These are phyloP conservation scores for Laburnicola sp. DNA, from an alignment of 2,329 filamentous ascomycete species.

Conservation along the genomic window DNA sequence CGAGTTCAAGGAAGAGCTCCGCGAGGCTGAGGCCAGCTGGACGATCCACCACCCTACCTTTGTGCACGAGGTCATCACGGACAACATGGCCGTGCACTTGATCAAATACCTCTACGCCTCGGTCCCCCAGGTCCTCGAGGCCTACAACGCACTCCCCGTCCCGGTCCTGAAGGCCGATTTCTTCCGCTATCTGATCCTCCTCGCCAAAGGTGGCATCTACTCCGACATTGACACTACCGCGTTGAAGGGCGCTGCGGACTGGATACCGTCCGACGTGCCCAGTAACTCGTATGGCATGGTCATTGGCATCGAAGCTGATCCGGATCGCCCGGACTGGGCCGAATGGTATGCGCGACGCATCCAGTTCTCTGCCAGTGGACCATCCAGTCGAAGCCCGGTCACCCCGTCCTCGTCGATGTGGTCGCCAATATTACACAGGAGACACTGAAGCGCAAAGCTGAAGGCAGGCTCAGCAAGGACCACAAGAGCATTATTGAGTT, in stretches of 20 bases:
- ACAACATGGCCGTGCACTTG: conserved; percentile 78
- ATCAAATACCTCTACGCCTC: conserved; percentile 85
- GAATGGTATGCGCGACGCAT: conserved; percentile 96
- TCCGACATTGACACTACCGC: conserved; percentile 82
- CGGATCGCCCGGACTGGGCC: conserved; percentile 87
- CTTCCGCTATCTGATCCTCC: conserved; percentile 70
- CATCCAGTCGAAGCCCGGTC: conserved; percentile 91
- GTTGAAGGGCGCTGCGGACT: conserved; percentile 79
- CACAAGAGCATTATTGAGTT: conserved; percentile 86
- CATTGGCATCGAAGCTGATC: conserved; percentile 94
- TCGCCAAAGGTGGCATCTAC: conserved; percentile 81
- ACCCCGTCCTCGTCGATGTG: conserved; percentile 86
- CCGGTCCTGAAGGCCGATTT: conserved; percentile 65
- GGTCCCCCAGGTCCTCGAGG: conserved; percentile 54
- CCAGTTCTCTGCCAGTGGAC: conserved; percentile 99
- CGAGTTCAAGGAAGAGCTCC: conserved; percentile 73
- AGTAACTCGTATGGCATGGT: conserved; percentile 80
- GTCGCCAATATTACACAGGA: conserved; percentile 84
- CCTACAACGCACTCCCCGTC: conserved; percentile 53
- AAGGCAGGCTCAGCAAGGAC: conserved; percentile 65
- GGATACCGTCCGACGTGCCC: conserved; percentile 80
- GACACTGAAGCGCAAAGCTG: conserved; percentile 72
- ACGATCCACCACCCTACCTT: conserved; percentile 84
- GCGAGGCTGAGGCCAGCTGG: conserved; percentile 87
- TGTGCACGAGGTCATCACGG: conserved; percentile 95